A percentile compares a stretch with the other conserved stretches of the same genome.
These are phyloP conservation scores for Cladophialophora chaetospira DNA, from an alignment of 2,329 filamentous ascomycete species.

Conservation along the genomic window DNA sequence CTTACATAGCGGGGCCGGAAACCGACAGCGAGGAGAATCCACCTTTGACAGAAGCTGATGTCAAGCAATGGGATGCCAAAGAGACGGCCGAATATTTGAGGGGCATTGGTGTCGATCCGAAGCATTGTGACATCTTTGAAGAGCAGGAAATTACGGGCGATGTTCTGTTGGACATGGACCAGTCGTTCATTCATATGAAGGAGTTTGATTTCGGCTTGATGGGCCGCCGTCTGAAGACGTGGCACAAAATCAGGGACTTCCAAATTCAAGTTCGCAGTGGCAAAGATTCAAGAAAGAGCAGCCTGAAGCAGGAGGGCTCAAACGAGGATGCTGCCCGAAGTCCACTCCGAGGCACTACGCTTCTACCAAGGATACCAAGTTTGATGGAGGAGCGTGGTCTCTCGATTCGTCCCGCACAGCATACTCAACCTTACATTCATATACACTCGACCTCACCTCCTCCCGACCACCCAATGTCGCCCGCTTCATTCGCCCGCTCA, in stretches of 20 bases:
- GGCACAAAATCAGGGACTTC: conserved; percentile 91
- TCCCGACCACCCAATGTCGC: conserved; percentile 32
- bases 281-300: conserved; percentile 42
- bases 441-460: conserved; percentile 6
- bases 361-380: conserved; percentile 49
- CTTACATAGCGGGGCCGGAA: conserved; percentile 91
- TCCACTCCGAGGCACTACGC: conserved; percentile 40
- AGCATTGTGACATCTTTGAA: conserved; percentile 89
- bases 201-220: conserved; percentile 92
- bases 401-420: conserved; percentile 31
- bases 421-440: conserved; percentile 19
- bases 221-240: conserved; percentile 84
- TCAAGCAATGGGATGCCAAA: conserved; percentile 75
- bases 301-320: conserved; percentile 33
- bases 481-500: conserved; percentile 24
- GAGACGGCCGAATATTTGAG: conserved; percentile 90
- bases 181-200: conserved; percentile 91
- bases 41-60: conserved; percentile 70
- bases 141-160: conserved; percentile 97
- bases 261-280: conserved; percentile 79
- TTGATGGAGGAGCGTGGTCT: conserved; percentile 40
- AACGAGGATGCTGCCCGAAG: conserved; percentile 49
- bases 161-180: conserved; percentile 90
- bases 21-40: conserved; percentile 88
- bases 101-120: conserved; percentile 78